Percentiles rank a stretch among this genome's conserved stretches.
phyloP scores from a whole-genome alignment of 345 rosid species.

The Limnanthes douglasii region DNA sequence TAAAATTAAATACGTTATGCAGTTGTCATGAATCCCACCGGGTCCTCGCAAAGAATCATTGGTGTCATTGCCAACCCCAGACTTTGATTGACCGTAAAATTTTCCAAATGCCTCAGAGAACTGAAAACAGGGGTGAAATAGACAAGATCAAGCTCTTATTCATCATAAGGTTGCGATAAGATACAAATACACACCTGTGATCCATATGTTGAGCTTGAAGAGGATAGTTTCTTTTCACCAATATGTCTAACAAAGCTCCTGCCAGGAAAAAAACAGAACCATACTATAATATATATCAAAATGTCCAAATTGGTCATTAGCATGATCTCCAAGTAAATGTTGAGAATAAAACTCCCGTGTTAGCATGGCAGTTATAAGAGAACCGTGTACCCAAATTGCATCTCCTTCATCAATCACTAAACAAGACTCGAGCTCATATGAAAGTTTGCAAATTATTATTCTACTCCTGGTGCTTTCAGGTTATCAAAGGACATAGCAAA shows the following conservation, averaged over 20 bases:
- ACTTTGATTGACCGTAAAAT: constrained; percentile 75
- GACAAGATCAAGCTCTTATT: background rate
- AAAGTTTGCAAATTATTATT: no score
- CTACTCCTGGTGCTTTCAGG: no score
- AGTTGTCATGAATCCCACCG: constrained; percentile 73
- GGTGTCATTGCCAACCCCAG: constrained; percentile 42
- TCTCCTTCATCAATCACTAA: no score
- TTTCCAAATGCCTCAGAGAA: constrained; percentile 94
- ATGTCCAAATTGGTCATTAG: background rate
- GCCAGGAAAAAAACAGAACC: constrained; percentile 7
- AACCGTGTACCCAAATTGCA: no score
- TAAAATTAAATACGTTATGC: constrained; percentile 47
- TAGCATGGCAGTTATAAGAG: background rate
- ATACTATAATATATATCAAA: background rate
- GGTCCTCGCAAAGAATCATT: constrained; percentile 39
- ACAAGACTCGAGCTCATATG: no score
- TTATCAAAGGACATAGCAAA: no score
- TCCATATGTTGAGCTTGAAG: constrained; percentile 61
- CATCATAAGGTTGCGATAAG: background rate
- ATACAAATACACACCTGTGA: constrained; percentile 43
- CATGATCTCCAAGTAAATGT: background rate
- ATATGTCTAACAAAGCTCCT: constrained; percentile 85
- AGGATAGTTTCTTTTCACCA: constrained; percentile 61
- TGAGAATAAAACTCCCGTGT: no score
- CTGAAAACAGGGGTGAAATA: constrained; percentile 18